phyloP scores from a whole-genome alignment of 495 filamentous ascomycete species.

The Pseudevernia furfuracea region DNA sequence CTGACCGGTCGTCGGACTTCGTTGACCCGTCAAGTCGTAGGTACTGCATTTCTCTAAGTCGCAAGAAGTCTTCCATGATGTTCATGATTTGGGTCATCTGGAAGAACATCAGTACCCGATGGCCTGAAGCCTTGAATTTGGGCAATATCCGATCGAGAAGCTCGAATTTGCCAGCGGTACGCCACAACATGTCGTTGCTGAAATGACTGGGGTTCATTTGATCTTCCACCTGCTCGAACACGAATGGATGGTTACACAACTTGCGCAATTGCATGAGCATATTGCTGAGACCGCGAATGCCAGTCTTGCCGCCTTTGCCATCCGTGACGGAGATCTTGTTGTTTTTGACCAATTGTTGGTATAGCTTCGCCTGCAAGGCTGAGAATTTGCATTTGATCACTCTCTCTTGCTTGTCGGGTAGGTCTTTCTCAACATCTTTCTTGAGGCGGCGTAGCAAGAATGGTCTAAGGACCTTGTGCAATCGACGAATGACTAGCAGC shows the following conservation, averaged over 20 bases:
- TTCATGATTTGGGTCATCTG: conserved; percentile 99
- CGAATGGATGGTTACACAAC: conserved; percentile 98
- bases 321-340: conserved; percentile 92
- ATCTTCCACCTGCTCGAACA: conserved; percentile 94
- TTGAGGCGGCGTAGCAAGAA: conserved; percentile 98
- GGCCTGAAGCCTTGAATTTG: conserved; percentile 80
- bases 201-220: conserved; percentile 86
- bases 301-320: conserved; percentile 90
- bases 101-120: conserved; percentile 98
- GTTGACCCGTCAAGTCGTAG: conserved; percentile 92
- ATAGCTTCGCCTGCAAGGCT: conserved; percentile 82
- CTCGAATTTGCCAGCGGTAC: conserved; percentile 95
- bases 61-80: conserved; percentile 98
- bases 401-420: conserved; percentile 96
- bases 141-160: conserved; percentile 85
- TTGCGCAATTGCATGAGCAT: conserved; percentile 99
- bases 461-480: conserved; percentile 94
- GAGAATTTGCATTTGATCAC: conserved; percentile 99
- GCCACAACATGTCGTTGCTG: conserved; percentile 91
- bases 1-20: conserved; percentile 93
- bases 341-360: conserved; percentile 91
- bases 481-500: conserved; percentile 91
- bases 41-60: conserved; percentile 71
- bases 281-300: conserved; percentile 92
- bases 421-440: conserved; percentile 97